Evolutionary conservation across 805 yeast genomes (phyloP), one percentile per base, ranked within the genome.

Genomic region (Candida pini): DNA sequence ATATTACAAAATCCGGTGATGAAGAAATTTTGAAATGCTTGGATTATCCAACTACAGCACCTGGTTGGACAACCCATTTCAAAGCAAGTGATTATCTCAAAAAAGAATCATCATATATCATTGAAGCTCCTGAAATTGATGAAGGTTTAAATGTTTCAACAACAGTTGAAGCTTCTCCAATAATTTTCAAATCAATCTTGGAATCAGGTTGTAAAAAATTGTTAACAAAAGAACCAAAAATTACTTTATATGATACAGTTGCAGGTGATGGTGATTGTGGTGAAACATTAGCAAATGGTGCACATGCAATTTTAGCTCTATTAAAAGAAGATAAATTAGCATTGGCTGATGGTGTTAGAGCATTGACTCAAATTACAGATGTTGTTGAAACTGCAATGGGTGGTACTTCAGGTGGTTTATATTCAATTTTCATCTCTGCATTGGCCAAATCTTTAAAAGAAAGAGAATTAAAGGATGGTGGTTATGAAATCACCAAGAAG

Each of bases 231-330:
- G 97, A 89, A 58, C 92, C 95, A 2, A 73, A 76, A 48, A 81
- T 89, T 51, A 89, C 97, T 1, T 71, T 76, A 36, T 78, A 83
- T 46, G 97, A 89, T 51, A 82, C 94, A 2, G 69, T 78, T 45
- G 96, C 90, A 1, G 97, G 97, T 38, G 97, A 89, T 57, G 97
- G 97, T 48, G 97, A 89, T 56, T 89, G 97, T 62, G 97, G 97
- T 26, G 92, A 86, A 49, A 89, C 97, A 1, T 63, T 89, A 41
- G 85, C 78, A 10, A 71, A 76, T 17, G 97, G 97, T 26, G 92
- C 88, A 19, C 69, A 78, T 36, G 88, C 84, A 1, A 72, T 89
- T 28, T 58, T 76, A 28, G 62, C 68, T 9, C 74, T 76, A 15
- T 60, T 86, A 30, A 62, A 66, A 8, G 33, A 51, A 14, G 55